Evolutionary conservation across 768 basidiomycete genomes (phyloP), one percentile per base, ranked within the genome.

Genomic region (Leccinum ochraceum): DNA sequence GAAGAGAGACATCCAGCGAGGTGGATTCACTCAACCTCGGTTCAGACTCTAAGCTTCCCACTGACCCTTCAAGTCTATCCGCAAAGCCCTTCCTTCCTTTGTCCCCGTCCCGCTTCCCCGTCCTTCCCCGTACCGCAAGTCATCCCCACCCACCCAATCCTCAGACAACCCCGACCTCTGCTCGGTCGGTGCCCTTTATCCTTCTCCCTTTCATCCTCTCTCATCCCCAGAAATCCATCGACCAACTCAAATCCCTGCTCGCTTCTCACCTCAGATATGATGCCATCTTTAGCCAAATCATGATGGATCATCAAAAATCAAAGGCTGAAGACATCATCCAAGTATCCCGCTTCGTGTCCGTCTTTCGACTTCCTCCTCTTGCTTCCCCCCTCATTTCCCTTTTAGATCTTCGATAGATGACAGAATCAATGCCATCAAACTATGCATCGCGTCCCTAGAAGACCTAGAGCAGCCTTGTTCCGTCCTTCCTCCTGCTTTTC

Each of bases 341-440:
- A 2, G 72, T 83, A 17, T 78, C 82, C 30, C 65, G 67, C 3
- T 72, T 77, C 58, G 73, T 76, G 84, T 84, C 58, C 28, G 73
- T 65, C 0, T 26, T 53, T 32, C 17, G n/a, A 5, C 24, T 26
- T 24, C 8, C 11, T 0, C 14, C 17, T 5, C 36, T 46, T 34
- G 17, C 39, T 13, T 51, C 4, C 10, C 20, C 32, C 14, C 24
- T 53, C 58, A 30, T 58, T 28, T 5, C 39, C 61, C n/a, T 37
- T 51, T 6, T 22, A 81, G 82, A 56, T 65, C 70, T n/a, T 63
- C 74, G 34, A 56, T 76, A 9, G 72, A 76, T 22, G 69, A 71
- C 44, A 78, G 83, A 0, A 77, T 81, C 14, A 60, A 65, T 11
- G 75, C 74, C 8, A 74, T 84, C 26, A 74, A 76, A 39, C 67